Conservation (phyloP, 148 eudicot genomes). For the Agrostemma githago region DNA sequence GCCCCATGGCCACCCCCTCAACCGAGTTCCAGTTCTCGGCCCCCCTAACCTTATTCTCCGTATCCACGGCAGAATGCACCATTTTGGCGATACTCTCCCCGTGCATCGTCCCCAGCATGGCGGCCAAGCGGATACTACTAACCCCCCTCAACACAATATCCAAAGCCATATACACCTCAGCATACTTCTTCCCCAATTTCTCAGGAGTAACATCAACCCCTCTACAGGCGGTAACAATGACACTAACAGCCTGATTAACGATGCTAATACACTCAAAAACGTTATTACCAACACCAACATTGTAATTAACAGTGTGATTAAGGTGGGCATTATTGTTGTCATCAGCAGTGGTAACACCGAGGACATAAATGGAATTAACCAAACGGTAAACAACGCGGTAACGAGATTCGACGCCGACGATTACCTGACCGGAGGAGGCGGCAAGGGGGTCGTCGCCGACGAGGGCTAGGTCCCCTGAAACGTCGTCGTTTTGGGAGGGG, state of each 20-base stretch:
- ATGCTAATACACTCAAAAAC: slow-evolving; percentile 84
- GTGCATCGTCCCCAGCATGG: slow-evolving; percentile 80
- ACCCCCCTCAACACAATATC: slow-evolving; percentile 91
- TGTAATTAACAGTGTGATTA: not conserved
- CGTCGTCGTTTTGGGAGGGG: slow-evolving; percentile 39
- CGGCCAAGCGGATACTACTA: slow-evolving; percentile 76
- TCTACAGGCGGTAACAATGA: slow-evolving; percentile 69
- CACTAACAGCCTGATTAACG: slow-evolving; percentile 85
- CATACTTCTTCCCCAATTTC: slow-evolving; percentile 73
- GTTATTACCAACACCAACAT: slow-evolving; percentile 23
- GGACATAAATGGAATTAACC: slow-evolving; percentile 76
- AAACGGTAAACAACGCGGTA: slow-evolving; percentile 81
- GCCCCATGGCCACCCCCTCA: slow-evolving; percentile 54
- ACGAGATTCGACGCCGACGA: slow-evolving; percentile 75
- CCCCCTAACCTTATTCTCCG: slow-evolving; percentile 88
- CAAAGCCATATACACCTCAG: slow-evolving; percentile 88
- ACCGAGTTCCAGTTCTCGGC: slow-evolving; percentile 69
- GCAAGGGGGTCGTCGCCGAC: slow-evolving; percentile 88
- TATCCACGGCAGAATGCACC: slow-evolving; percentile 78
- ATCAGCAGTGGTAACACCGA: slow-evolving; percentile 76
- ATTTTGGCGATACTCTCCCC: slow-evolving; percentile 86
- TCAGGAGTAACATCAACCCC: slow-evolving; percentile 82
- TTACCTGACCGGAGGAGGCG: slow-evolving; percentile 83
- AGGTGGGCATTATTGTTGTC: slow-evolving; percentile 30
- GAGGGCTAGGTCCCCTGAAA: slow-evolving; percentile 50